These are phyloP conservation scores for Talaromyces atroroseus DNA, from an alignment of 2,329 filamentous ascomycete genomes.

Conservation along the genomic window DNA sequence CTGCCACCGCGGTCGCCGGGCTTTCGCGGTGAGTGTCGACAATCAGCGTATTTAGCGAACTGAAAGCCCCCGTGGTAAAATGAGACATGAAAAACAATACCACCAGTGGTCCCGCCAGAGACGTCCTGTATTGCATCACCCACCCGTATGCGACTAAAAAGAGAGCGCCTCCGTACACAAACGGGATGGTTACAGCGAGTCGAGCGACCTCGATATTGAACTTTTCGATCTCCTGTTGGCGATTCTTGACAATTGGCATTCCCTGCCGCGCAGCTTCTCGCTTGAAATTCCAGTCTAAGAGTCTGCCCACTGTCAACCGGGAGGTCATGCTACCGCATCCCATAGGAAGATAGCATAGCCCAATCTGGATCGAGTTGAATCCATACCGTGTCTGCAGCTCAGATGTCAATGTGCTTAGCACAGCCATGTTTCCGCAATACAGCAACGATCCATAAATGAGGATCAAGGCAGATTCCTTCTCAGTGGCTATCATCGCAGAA, in stretches of 20 bases:
- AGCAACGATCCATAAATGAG: constrained; percentile 5
- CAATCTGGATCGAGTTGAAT: constrained; percentile 38
- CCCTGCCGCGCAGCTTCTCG: constrained; percentile 28
- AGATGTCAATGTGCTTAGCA: constrained; percentile 29
- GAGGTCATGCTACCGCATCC: constrained; percentile 36
- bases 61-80: constrained; percentile 24
- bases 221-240: constrained; percentile 30
- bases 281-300: constrained; percentile 41
- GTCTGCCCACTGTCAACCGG: constrained; percentile 31
- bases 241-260: constrained; percentile 29
- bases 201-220: constrained; percentile 43
- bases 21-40: constrained; percentile 26
- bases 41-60: constrained; percentile 6
- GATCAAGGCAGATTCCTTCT: constrained; percentile 13
- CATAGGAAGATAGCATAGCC: constrained; percentile 40
- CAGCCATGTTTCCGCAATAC: constrained; percentile 6
- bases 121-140: constrained; percentile 30
- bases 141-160: constrained; percentile 37
- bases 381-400: constrained; percentile 33
- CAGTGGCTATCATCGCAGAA: constrained; percentile 21
- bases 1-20: constrained; percentile 39
- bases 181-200: constrained; percentile 35
- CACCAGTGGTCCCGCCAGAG: constrained; percentile 31
- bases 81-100: constrained; percentile 37
- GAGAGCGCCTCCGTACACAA: background rate